Conservation (phyloP, 177 flowering plant genomes). For the Vitis hybrid region DNA sequence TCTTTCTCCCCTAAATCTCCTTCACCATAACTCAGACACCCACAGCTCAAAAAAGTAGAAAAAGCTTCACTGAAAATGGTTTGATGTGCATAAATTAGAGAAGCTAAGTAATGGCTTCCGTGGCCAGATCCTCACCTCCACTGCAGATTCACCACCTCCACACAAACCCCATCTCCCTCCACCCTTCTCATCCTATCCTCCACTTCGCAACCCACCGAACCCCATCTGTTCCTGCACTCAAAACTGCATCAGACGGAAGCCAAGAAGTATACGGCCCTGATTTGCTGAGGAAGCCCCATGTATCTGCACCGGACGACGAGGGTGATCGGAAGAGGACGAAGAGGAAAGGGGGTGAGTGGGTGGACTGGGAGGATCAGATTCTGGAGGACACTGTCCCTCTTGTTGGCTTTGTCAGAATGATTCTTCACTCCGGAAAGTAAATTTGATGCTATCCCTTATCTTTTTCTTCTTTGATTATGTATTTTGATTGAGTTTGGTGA, state of each 20-base stretch:
- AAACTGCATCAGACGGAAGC: slow-evolving; percentile 29
- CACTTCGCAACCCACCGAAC: slow-evolving; percentile 4
- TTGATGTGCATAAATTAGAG: too few species aligned
- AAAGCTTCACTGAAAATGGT: too few species aligned
- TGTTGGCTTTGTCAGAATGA: slow-evolving; percentile 82
- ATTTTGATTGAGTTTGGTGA: too few species aligned
- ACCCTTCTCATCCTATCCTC: slow-evolving; percentile 6
- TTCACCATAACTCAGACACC: too few species aligned
- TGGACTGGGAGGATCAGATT: slow-evolving; percentile 92
- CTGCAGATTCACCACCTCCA: slow-evolving; percentile 9
- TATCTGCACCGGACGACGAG: slow-evolving; percentile 15
- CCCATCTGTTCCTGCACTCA: slow-evolving; percentile 22
- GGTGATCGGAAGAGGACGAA: neutral
- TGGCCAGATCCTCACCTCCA: neutral
- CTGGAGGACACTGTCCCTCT: slow-evolving; percentile 93
- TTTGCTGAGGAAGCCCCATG: slow-evolving; percentile 40
- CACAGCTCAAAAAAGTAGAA: too few species aligned
- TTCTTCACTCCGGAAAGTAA: slow-evolving; percentile 88
- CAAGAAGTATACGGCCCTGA: slow-evolving; percentile 30
- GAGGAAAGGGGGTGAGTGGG: slow-evolving; percentile 42
- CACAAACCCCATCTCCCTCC: slow-evolving; percentile 15
- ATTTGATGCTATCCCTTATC: too few species aligned
- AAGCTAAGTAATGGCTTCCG: slow-evolving; percentile 16
- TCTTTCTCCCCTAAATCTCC: too few species aligned
- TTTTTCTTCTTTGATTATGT: too few species aligned